A percentile compares a stretch with the other conserved stretches of the same genome.
phyloP scores from a whole-genome alignment of 768 basidiomycete genomes.

The Boletus tomentosulus region DNA sequence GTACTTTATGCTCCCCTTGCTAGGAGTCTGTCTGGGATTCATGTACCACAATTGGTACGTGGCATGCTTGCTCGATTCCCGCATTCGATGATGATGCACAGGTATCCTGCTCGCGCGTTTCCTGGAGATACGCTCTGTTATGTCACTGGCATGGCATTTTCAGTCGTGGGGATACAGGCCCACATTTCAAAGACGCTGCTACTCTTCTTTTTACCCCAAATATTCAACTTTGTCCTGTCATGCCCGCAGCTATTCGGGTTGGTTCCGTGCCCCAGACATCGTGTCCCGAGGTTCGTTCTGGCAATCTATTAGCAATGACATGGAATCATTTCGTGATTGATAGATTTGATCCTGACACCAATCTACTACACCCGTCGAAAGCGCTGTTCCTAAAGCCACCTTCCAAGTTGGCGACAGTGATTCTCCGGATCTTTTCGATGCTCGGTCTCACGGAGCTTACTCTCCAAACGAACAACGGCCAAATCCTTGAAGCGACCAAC shows the following conservation, averaged over 20 bases:
- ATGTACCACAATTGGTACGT: constrained; percentile 94
- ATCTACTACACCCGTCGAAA: constrained; percentile 75
- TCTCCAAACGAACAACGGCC: constrained; percentile 47
- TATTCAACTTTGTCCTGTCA: constrained; percentile 95
- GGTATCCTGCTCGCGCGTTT: constrained; percentile 95
- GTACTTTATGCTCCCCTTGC: constrained; percentile 95
- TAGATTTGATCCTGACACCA: constrained; percentile 73
- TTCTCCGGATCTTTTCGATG: constrained; percentile 55
- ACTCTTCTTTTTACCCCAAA: constrained; percentile 95
- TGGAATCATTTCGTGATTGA: background rate
- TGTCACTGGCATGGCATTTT: constrained; percentile 97
- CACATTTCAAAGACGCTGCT: constrained; percentile 97
- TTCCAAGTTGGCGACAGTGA: constrained; percentile 45
- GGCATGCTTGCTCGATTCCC: background rate
- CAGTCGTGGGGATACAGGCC: constrained; percentile 94
- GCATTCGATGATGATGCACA: constrained; percentile 28
- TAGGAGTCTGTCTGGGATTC: constrained; percentile 87
- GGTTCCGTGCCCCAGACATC: constrained; percentile 91
- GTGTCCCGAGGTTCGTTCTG: constrained; percentile 73
- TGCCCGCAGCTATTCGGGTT: constrained; percentile 93
- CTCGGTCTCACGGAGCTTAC: constrained; percentile 68
- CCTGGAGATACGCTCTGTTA: constrained; percentile 98
- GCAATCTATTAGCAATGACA: background rate
- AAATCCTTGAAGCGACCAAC: constrained; percentile 74
- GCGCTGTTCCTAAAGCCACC: constrained; percentile 58